Evolutionary conservation across 1,284 basidiomycete species (phyloP).

Genomic region (Wallemia hederae): DNA sequence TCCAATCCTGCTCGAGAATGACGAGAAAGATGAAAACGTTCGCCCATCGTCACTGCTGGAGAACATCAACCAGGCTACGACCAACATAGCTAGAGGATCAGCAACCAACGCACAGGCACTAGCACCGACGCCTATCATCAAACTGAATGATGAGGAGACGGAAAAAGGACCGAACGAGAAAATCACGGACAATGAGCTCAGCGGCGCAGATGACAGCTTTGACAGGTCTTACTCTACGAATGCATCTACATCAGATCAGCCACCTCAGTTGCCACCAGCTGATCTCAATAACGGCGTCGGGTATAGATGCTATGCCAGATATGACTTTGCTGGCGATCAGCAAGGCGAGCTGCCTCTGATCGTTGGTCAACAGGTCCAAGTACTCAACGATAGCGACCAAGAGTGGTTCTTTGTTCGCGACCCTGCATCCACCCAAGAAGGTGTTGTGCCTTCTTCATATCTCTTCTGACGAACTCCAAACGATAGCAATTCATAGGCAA

Average conservation of each 20-base stretch:
- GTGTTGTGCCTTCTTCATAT: slow-evolving; percentile 1
- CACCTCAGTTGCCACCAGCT: not conserved
- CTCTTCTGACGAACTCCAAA: not conserved
- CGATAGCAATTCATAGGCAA: not conserved
- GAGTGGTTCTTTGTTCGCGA: not conserved
- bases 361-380: not conserved
- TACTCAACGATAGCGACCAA: not conserved
- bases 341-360: not conserved
- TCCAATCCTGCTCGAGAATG: slow-evolving; percentile 23
- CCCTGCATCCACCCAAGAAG: not conserved
- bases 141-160: not conserved
- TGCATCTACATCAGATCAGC: not conserved
- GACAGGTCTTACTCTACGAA: not conserved
- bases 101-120: not conserved
- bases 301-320: not conserved
- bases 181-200: not conserved
- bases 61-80: slow-evolving; percentile 55
- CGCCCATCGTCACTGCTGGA: slow-evolving; percentile 49
- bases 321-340: not conserved
- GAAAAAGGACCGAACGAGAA: not conserved
- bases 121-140: not conserved
- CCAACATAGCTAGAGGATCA: not conserved
- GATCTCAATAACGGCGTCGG: not conserved
- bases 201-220: not conserved
- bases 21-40: slow-evolving; percentile 38